Percentiles rank a stretch among this genome's conserved stretches.
Evolutionary conservation across 768 basidiomycete genomes (phyloP).

Genomic region (Suillus americanus): DNA sequence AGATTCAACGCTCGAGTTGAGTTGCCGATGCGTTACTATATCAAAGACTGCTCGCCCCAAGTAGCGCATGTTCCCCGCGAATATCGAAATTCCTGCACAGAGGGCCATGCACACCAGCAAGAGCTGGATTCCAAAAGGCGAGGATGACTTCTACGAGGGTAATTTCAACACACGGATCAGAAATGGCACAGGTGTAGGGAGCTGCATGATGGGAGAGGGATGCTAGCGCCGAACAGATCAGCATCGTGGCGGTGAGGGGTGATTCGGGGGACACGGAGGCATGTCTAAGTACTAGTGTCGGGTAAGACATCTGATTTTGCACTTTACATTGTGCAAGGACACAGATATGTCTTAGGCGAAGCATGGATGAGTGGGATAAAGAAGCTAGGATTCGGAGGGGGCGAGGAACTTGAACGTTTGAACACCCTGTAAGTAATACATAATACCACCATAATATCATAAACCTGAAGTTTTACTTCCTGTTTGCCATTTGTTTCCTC

Average conservation of each 20-base stretch:
- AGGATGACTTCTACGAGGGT: slow-evolving; percentile 38
- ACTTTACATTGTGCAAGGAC: slow-evolving; percentile 86
- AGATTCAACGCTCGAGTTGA: no score
- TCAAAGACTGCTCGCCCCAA: slow-evolving; percentile 26
- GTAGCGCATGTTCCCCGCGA: slow-evolving; percentile 54
- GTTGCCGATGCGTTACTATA: not conserved
- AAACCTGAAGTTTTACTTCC: not conserved
- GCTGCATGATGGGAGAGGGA: slow-evolving; percentile 76
- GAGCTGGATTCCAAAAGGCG: slow-evolving; percentile 69
- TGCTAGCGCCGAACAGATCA: slow-evolving; percentile 67
- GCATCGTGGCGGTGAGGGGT: slow-evolving; percentile 67
- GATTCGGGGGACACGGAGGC: slow-evolving; percentile 55
- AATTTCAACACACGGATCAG: slow-evolving; percentile 2
- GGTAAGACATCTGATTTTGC: slow-evolving; percentile 76
- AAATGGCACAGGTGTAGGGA: slow-evolving; percentile 45
- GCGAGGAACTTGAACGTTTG: no score
- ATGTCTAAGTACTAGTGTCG: slow-evolving; percentile 45
- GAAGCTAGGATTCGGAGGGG: no score
- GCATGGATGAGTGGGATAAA: no score
- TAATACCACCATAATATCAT: not conserved
- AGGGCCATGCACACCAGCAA: slow-evolving; percentile 52
- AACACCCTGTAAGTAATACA: no score
- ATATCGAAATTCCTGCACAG: slow-evolving; percentile 61
- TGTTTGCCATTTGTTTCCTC: not conserved
- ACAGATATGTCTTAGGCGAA: no score